Base-by-base conservation (phyloP, 345 rosid genomes). In the Populus simonii region DNA sequence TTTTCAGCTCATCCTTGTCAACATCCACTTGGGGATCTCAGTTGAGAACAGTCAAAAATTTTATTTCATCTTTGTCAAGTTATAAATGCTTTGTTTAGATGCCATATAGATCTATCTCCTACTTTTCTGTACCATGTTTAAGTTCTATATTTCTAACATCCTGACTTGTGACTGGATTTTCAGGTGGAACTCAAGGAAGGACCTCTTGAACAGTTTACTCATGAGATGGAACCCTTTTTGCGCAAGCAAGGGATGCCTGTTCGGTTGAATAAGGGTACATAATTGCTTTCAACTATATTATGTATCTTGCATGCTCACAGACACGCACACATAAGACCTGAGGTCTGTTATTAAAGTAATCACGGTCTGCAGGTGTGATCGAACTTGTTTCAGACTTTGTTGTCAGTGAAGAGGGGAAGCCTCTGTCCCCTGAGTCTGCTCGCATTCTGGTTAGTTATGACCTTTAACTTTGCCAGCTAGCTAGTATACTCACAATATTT, bases 201-300 rank as follows among this genome's bases (percentile, higher is more conserved):
- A 66, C 96, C 95, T 83, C 78, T 94, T 73, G 90, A 90, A 57
- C 98, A 94, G 79, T 94, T 96, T 84, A 87, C 97, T 5, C 98
- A 91, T 89, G 99, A 96, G 79, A 94, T 96, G 99, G 99, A 96
- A 87, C 99, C 99, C 8, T 85, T 90, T 72, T 76, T 94, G 73
- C 92, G 99, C 74, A 94, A 92, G 82, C 99, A 92, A 84, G 97
- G 95, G 39, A 77, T 96, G 94, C 99, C 98, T 76, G 99, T 96
- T 78, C 89, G 98, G 68, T 84, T 96, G 83, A 96, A 92, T 88
- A 90, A 85, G 88, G 97, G 99, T 96, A 38, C 8, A 45, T 49
- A 25, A 27, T 74, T 74, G 66, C 41, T 55, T 74, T 69, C 8
- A 61, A 65, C 22, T 75, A 27, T 47, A 51, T 75, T 62, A 20